Evolutionary conservation across 257 asterid genomes (phyloP).

Genomic region (Avicennia marina): DNA sequence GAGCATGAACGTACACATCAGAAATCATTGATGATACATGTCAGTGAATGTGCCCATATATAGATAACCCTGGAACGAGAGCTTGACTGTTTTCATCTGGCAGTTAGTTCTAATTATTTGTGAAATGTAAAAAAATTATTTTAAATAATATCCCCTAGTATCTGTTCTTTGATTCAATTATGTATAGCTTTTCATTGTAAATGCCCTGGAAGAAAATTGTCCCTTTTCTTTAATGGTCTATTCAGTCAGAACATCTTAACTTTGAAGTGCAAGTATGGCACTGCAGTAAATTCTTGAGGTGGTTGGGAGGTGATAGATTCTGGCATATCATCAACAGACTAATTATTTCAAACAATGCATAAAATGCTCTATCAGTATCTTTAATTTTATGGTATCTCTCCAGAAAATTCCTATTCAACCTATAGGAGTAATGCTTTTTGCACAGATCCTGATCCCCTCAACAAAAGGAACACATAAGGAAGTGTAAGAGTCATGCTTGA

Average conservation of each 20-base stretch:
- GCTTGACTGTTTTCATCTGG: no score
- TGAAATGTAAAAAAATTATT: neutral
- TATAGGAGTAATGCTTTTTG: neutral
- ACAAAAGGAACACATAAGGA: neutral
- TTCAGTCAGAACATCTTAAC: constrained; percentile 5
- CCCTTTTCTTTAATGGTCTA: neutral
- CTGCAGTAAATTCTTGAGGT: neutral
- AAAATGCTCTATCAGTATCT: neutral
- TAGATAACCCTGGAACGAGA: no score
- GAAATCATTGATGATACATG: no score
- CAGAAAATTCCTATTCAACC: neutral
- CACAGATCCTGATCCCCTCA: neutral
- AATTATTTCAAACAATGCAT: no score
- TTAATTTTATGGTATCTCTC: neutral
- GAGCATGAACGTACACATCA: neutral
- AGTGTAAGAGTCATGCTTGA: neutral
- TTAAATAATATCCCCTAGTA: neutral
- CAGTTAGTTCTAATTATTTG: neutral
- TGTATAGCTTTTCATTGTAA: neutral
- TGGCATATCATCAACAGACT: no score
- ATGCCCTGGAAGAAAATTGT: neutral
- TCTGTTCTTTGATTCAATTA: neutral
- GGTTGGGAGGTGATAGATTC: neutral
- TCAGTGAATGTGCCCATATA: no score
- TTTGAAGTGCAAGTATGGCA: neutral